phyloP scores from a whole-genome alignment of 495 filamentous ascomycete species.

The Oidiodendron maius region DNA sequence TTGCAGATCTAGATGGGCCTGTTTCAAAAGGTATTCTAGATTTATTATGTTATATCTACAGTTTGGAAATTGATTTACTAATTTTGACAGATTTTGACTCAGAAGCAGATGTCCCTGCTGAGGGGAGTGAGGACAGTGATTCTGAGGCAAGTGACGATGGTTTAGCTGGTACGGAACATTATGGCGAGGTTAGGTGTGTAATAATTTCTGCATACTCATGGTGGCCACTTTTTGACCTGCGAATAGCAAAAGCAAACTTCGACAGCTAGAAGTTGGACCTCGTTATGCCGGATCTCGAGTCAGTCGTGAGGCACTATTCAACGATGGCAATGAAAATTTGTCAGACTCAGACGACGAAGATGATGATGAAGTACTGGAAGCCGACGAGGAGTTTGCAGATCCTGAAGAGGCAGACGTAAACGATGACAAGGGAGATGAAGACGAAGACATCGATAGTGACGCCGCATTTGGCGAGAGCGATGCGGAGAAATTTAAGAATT shows the following conservation, averaged over 20 bases:
- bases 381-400: conserved; percentile 30
- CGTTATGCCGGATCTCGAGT: conserved; percentile 77
- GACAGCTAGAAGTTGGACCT: conserved; percentile 73
- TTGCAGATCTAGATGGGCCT: conserved; percentile 58
- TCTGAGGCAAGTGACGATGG: conserved; percentile 48
- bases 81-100: conserved; percentile 72
- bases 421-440: conserved; percentile 28
- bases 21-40: conserved; percentile 48
- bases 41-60: neutral
- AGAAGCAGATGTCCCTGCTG: conserved; percentile 56
- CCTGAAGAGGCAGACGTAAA: conserved; percentile 38
- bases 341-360: conserved; percentile 31
- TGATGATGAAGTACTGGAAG: conserved; percentile 23
- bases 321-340: conserved; percentile 35
- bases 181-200: conserved; percentile 69
- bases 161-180: conserved; percentile 69
- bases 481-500: conserved; percentile 49
- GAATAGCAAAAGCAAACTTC: conserved; percentile 73
- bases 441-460: conserved; percentile 57
- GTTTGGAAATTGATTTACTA: conserved; percentile 1
- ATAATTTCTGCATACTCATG: conserved; percentile 3
- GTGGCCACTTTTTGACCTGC: conserved; percentile 10
- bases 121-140: conserved; percentile 32
- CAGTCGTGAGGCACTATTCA: conserved; percentile 62
- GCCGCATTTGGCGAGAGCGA: conserved; percentile 55